Base-by-base conservation (phyloP, 768 basidiomycete genomes). In the Pulveroboletus frians region DNA sequence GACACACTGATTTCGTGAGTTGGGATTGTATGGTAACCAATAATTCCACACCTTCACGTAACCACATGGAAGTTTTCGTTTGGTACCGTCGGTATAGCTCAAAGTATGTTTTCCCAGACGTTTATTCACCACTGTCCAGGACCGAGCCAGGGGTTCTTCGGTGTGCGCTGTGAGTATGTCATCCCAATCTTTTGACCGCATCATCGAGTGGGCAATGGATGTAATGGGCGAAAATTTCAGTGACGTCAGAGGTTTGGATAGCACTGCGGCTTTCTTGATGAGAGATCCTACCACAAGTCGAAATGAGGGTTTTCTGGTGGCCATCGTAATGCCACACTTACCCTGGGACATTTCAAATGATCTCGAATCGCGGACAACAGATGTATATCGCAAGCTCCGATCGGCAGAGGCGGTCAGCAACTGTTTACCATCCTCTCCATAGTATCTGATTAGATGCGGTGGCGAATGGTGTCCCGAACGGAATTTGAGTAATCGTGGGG, bases 381-480 rank as follows among this genome's bases (percentile, higher is more conserved):
- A 92, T 3, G 90, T 94, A 63, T 83, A 92, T 32, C 96, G 77
- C 45, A 99, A 69, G 56, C 88, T 88, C 30, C 93, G 83, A 66
- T 99, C 96, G 49, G 85, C 72, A 3, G 92, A 93, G 4, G 91
- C 86, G 4, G 90, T 93, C 39, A 99, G 68, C 8, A 99, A 71
- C 53, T 92, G 85, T 69, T 99, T 99, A 3, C 96, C 96, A 60
- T 99, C 95, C n/a, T 88, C 84, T 11, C 94, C 95, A 65, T 96
- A 97, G 67, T 92, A 97, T 47, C 94, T 78, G 42, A 99, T 91
- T 17, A 93, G 75, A 62, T 93, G 86, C 0, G 93, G 93, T 15
- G 96, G 92, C 1, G 83, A 77, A 55, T 88, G 88, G 60, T 99
- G 96, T 31, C 96, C 96, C 0, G 91, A 86, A 39, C 96, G 81